phyloP scores from a whole-genome alignment of 305 asterid species.

The Coffea humblotiana region DNA sequence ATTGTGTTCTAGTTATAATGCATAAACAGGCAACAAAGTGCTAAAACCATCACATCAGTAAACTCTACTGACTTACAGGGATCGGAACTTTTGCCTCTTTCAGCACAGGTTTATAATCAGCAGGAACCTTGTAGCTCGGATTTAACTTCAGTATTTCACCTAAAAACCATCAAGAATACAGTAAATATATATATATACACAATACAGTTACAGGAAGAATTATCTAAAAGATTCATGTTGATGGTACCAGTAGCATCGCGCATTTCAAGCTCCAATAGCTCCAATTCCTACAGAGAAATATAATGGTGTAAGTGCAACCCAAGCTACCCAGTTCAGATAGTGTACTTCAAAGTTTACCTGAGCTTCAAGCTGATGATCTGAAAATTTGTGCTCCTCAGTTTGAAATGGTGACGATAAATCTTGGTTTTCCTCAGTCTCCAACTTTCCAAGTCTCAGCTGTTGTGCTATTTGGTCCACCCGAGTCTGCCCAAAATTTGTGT shows the following conservation, averaged over 20 bases:
- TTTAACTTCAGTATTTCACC: slow-evolving; percentile 80
- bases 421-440: slow-evolving; percentile 47
- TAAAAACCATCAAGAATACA: slow-evolving; percentile 33
- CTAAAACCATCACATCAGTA: neutral
- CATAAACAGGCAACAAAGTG: neutral
- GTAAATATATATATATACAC: slow-evolving; percentile 1
- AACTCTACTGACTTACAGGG: slow-evolving; percentile 64
- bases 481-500: slow-evolving; percentile 82
- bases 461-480: slow-evolving; percentile 83
- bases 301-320: slow-evolving; percentile 8
- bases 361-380: slow-evolving; percentile 42
- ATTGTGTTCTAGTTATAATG: neutral
- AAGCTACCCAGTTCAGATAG: slow-evolving; percentile 17
- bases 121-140: slow-evolving; percentile 77
- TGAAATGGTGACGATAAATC: slow-evolving; percentile 40
- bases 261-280: slow-evolving; percentile 70
- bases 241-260: slow-evolving; percentile 80
- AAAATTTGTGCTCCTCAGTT: slow-evolving; percentile 33
- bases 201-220: slow-evolving; percentile 4
- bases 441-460: slow-evolving; percentile 53
- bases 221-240: slow-evolving; percentile 12
- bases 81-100: slow-evolving; percentile 80
- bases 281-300: slow-evolving; percentile 44
- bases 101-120: slow-evolving; percentile 77
- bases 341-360: slow-evolving; percentile 28